Base-by-base conservation (phyloP, 192 early-diverging fungal genomes). In the Podochytrium sp. region DNA sequence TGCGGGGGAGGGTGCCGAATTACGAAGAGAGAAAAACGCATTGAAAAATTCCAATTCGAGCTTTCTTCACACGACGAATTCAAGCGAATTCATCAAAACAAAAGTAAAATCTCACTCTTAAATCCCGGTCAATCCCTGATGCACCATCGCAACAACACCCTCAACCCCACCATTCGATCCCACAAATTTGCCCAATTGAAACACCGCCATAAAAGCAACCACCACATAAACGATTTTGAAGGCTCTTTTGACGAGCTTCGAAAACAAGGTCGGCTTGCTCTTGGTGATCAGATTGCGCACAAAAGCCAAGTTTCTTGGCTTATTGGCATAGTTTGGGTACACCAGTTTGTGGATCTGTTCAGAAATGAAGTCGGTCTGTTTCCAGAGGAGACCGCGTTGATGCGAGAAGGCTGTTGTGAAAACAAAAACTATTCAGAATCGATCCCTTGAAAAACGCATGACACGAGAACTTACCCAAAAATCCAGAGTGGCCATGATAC, bases 401-500 rank as follows among this genome's bases (percentile, higher is more conserved):
- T 66, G 65, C 29, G 65, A 50, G 33, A 66, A 66, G 2, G 65
- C 61, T 63, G 61, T 18, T 38, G 2, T 0, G 29, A 27, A 27
- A 30, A 1, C n/a, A n/a, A n/a, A n/a, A n/a, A n/a, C n/a, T n/a
- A n/a, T n/a, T n/a, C n/a, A 49, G 12, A 12, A 49, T 49, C 47
- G n/a, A 49, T 49, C 12, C 12, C 47, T 12, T 14, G 47, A 14
- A 14, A 14, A n/a, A n/a, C 47, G 47, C 12, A 49, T 14, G 47
- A 49, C 12, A 14, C n/a, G 47, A 49, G 47, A n/a, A n/a, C n/a
- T 49, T 49, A 49, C 47, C 61, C 16, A 63, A 27, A 76, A 95
- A 93, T 2, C 92, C 90, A 63, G 80, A 74, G 50, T 85, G 76
- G 60, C 94, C 95, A 29, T 93, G 93, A 76, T 96, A 97, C 40